These are phyloP conservation scores for Dendrostoma leiphaemia DNA, from an alignment of 2,329 filamentous ascomycete genomes.

Conservation along the genomic window DNA sequence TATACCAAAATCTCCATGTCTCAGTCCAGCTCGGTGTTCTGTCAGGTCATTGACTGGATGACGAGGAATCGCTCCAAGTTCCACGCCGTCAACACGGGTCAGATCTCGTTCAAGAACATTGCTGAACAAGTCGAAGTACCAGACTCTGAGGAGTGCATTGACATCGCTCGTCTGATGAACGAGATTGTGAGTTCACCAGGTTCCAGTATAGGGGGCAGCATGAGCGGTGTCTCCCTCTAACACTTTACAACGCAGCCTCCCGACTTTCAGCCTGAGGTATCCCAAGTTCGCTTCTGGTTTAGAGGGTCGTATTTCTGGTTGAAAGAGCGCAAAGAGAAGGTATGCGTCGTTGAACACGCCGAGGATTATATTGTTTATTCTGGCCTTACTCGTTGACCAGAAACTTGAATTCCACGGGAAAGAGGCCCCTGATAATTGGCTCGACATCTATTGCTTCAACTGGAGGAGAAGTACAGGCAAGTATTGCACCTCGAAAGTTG, in stretches of 20 bases:
- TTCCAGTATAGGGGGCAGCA: no score
- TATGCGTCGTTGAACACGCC: not conserved
- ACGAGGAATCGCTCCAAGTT: conserved; percentile 1
- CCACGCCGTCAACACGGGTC: conserved; percentile 2
- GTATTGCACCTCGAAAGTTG: not conserved
- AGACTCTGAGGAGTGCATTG: conserved; percentile 1
- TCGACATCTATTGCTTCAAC: conserved; percentile 22
- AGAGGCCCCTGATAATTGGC: conserved; percentile 25
- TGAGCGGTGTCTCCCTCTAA: no score
- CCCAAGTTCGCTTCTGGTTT: conserved; percentile 11
- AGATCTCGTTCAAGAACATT: not conserved
- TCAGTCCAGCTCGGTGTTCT: not conserved
- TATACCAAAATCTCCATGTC: conserved; percentile 15
- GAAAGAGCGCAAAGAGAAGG: conserved; percentile 8
- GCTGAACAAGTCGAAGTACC: conserved; percentile 3
- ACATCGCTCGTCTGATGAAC: conserved; percentile 9
- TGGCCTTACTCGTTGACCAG: not conserved
- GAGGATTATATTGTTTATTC: not conserved
- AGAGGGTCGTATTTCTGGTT: conserved; percentile 13
- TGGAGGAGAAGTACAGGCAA: conserved; percentile 13
- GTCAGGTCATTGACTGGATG: conserved; percentile 5
- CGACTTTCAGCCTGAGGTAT: conserved; percentile 8
- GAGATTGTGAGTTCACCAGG: conserved; percentile 6
- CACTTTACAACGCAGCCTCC: no score
- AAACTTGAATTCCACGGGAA: conserved; percentile 16